Conservation (phyloP, 2,329 filamentous ascomycete genomes). For the Fusarium sp. region DNA sequence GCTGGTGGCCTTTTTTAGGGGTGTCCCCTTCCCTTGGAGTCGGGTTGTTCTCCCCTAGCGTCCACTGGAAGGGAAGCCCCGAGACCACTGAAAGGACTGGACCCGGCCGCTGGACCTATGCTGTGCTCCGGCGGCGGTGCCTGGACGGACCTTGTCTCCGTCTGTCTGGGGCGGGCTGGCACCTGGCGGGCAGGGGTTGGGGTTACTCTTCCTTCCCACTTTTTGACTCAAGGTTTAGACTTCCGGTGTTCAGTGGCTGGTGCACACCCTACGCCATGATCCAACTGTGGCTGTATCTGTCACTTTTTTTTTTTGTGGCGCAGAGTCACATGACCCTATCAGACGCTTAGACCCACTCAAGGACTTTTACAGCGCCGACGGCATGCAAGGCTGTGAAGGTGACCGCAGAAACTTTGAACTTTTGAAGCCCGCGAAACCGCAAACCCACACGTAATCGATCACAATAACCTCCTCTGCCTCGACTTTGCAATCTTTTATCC, state of each 20-base stretch:
- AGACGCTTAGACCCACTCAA: conserved; percentile 32
- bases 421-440: background rate
- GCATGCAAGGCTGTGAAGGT: conserved; percentile 45
- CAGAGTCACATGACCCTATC: conserved; percentile 42
- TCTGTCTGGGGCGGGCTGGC: background rate
- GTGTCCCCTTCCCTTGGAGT: conserved; percentile 31
- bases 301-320: conserved; percentile 12
- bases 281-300: background rate
- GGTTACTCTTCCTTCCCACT: conserved; percentile 9
- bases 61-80: conserved; percentile 24
- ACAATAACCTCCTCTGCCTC: conserved; percentile 10
- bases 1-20: conserved; percentile 19
- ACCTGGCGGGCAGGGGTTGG: conserved; percentile 16
- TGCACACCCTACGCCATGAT: background rate
- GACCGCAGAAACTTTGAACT: conserved; percentile 16
- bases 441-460: conserved; percentile 7
- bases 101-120: background rate
- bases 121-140: background rate
- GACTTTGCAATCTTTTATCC: background rate
- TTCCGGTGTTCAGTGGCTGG: conserved; percentile 10
- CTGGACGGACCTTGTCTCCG: background rate
- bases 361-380: conserved; percentile 41
- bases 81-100: conserved; percentile 6
- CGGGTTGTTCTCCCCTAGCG: conserved; percentile 39
- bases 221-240: conserved; percentile 9